Base-by-base conservation (phyloP, 148 eudicot species). In the Silene latifolia region DNA sequence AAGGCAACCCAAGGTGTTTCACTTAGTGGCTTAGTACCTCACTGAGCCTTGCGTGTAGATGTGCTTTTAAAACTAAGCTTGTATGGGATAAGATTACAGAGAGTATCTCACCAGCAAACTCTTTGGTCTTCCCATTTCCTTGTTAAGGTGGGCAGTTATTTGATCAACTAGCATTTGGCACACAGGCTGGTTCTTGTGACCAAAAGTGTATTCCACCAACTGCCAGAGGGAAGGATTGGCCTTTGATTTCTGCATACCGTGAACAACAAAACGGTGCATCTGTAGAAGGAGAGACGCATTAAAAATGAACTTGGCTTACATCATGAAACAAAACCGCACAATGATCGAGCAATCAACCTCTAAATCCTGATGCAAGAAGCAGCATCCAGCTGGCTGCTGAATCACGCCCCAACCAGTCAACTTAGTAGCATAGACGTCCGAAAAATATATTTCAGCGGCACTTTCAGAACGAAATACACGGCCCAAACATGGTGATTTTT, bases 251-350 rank as follows among this genome's bases (percentile, higher is more conserved):
- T 82, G 87, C 75, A 92, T 83, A 59, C 82, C 85, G 54, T 92
- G 90, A 83, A 95, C 82, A 6, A 80, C 81, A 80, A 92, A 92
- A 58, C 92, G 88, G 80, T 89, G 80, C 96, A 92, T 89, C 97
- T 95, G 89, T 83, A 82, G 70, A 51, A 79, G 57, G 35, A 32
- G 19, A 74, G 24, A 67, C 78, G 69, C 11, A 15, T 32, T 0
- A 77, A 46, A 72, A 56, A 65, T 35, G 64, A 73, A 13, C 44
- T 77, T 60, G 54, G 70, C 25, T 68, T 68, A 24, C 58, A 60
- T 21, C 65, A 19, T 8, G 62, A 18, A 77, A 68, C 44, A 48
- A 67, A 74, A 21, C 15, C 51, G n/a, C 70, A 15, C 53, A 29
- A 53, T 47, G 39, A 13, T 32, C 19, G 61, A 42, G 14, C 47